Evolutionary conservation across 1,284 basidiomycete species (phyloP), one percentile per base, ranked within the genome.

Genomic region (Cutaneotrichosporon sp.): DNA sequence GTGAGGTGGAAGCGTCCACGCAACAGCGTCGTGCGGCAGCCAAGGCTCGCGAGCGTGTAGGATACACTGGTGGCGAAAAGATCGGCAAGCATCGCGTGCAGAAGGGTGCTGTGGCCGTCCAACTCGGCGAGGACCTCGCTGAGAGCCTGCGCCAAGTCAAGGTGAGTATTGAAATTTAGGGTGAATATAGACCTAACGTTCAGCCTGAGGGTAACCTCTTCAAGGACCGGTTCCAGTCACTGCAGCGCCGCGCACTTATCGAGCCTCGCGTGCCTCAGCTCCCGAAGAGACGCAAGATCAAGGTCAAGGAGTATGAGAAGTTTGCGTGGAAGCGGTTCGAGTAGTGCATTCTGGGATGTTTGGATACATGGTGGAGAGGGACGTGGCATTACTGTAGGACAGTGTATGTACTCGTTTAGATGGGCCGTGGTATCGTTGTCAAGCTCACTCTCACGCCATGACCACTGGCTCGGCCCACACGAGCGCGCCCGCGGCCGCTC

Each of bases 161-260:
- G 86, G 91, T 91, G 65, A 38, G 84, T 78, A 9, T 2, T 6
- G 32, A 34, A 5, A 18, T 13, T 5, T 18, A 47, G 60, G 62
- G 10, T 57, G 50, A 51, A 65, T 61, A 60, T 40, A 13, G 16
- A 42, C 31, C 31, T 46, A 52, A 67, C 65, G 50, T 31, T 16
- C 66, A 93, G 91, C 90, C 91, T 21, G 93, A 97, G 81, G 94
- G 94, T 36, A 97, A 96, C 77, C 81, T 96, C 31, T 97, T 96
- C 85, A 86, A 88, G 52, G 94, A 97, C 76, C 86, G 93, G 3
- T 95, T 93, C 83, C 79, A 89, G 51, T 77, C 77, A 30, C 62
- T 84, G 31, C 83, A 84, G 71, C 78, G 80, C 49, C 73, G 81
- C 56, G 81, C 80, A 1, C 73, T 83, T 16, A 69, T 82, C 61